Evolutionary conservation across 768 basidiomycete species (phyloP).

Genomic region (Termitomyces heimii): DNA sequence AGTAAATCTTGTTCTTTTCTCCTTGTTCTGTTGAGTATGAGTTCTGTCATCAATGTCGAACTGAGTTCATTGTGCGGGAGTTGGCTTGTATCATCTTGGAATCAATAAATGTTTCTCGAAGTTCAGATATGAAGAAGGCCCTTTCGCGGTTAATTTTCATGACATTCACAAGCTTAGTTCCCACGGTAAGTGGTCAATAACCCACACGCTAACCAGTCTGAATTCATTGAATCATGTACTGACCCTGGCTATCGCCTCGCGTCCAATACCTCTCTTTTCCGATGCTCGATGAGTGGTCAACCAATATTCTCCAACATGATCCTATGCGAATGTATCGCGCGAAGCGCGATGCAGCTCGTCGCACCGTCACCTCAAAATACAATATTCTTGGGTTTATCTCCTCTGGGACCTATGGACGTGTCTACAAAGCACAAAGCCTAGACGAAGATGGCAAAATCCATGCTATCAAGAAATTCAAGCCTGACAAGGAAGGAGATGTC

Average conservation of each 20-base stretch:
- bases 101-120: neutral
- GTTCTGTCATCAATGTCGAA: neutral
- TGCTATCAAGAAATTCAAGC: conserved; percentile 99
- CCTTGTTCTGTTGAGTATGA: neutral
- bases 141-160: neutral
- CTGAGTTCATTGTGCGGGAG: neutral
- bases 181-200: conserved; percentile 3
- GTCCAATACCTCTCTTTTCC: neutral
- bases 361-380: conserved; percentile 76
- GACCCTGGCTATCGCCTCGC: neutral
- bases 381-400: conserved; percentile 95
- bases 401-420: conserved; percentile 96
- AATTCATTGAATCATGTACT: conserved; percentile 4
- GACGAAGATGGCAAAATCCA: conserved; percentile 68
- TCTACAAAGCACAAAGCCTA: conserved; percentile 89
- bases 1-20: neutral
- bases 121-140: too few species aligned
- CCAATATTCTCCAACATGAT: conserved; percentile 52
- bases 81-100: neutral
- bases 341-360: conserved; percentile 65
- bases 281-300: conserved; percentile 29
- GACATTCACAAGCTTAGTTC: neutral
- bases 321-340: conserved; percentile 84
- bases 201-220: neutral
- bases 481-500: conserved; percentile 98